These are phyloP conservation scores for Microsporum ferrugineum DNA, from an alignment of 2,329 filamentous ascomycete genomes.

Conservation along the genomic window DNA sequence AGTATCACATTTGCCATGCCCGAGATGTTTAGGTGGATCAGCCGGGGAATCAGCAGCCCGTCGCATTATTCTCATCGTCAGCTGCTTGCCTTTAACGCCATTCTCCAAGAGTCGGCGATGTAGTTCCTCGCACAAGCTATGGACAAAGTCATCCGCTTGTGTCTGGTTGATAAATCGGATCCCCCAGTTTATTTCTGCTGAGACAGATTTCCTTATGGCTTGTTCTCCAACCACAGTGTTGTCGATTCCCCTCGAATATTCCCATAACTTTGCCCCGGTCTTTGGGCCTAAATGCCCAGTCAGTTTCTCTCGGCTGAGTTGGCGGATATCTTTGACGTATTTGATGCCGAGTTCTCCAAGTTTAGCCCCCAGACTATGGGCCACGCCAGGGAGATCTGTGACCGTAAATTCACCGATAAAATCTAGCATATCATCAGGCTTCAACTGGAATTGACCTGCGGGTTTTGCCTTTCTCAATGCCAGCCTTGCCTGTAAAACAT, in stretches of 20 bases:
- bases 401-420: conserved; percentile 70
- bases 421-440: conserved; percentile 63
- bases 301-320: conserved; percentile 64
- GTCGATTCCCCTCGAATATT: conserved; percentile 84
- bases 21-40: conserved; percentile 84
- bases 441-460: conserved; percentile 81
- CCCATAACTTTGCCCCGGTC: conserved; percentile 80
- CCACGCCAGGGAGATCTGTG: conserved; percentile 79
- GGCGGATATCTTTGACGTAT: conserved; percentile 70
- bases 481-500: conserved; percentile 83
- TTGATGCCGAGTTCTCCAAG: conserved; percentile 77
- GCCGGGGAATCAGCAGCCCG: conserved; percentile 75
- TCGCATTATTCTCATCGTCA: conserved; percentile 93
- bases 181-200: conserved; percentile 96
- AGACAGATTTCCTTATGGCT: conserved; percentile 80
- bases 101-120: conserved; percentile 71
- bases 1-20: conserved; percentile 87
- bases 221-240: conserved; percentile 74
- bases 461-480: conserved; percentile 87
- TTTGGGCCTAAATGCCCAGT: conserved; percentile 70
- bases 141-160: conserved; percentile 88
- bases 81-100: conserved; percentile 70
- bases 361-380: conserved; percentile 75
- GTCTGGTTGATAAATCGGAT: conserved; percentile 83
- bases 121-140: conserved; percentile 73